phyloP scores from a whole-genome alignment of 1,284 basidiomycete genomes.

The Cryptococcus amylolentus region DNA sequence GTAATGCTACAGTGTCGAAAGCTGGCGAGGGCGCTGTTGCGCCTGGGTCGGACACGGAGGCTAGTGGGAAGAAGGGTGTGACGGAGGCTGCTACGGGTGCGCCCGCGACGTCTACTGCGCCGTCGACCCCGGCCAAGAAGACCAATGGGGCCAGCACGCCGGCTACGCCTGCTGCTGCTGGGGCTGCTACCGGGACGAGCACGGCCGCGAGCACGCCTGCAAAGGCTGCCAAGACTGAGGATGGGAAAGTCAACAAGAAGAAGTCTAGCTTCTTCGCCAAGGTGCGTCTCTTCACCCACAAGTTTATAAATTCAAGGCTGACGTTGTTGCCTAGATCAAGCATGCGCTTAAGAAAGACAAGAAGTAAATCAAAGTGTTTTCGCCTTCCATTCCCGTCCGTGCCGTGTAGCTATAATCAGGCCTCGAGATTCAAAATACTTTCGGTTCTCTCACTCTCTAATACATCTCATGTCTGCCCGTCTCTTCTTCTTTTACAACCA shows the following conservation, averaged over 20 bases:
- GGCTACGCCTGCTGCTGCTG: slow-evolving; percentile 17
- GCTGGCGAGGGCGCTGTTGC: neutral
- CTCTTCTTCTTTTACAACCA: no score
- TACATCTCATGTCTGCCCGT: no score
- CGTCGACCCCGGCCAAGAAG: neutral
- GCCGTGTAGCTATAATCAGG: no score
- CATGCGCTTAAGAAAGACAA: slow-evolving; percentile 34
- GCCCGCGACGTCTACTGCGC: neutral
- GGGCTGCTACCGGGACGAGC: slow-evolving; percentile 13
- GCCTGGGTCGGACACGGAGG: slow-evolving; percentile 4
- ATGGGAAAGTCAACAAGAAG: slow-evolving; percentile 26
- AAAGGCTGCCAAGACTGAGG: slow-evolving; percentile 20
- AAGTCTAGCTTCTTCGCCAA: slow-evolving; percentile 42
- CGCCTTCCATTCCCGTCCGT: neutral
- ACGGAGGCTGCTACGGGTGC: slow-evolving; percentile 13
- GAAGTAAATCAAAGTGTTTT: slow-evolving; percentile 12
- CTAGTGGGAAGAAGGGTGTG: slow-evolving; percentile 4
- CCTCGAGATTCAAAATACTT: slow-evolving; percentile 4
- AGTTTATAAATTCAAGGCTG: neutral
- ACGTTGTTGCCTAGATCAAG: slow-evolving; percentile 23
- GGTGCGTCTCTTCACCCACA: slow-evolving; percentile 17
- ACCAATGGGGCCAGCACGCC: neutral
- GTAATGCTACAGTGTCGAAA: neutral
- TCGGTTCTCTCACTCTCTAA: no score
- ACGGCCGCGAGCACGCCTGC: slow-evolving; percentile 30